These are phyloP conservation scores for Tolypocladium guangdongense DNA, from an alignment of 2,329 filamentous ascomycete genomes.

Conservation along the genomic window DNA sequence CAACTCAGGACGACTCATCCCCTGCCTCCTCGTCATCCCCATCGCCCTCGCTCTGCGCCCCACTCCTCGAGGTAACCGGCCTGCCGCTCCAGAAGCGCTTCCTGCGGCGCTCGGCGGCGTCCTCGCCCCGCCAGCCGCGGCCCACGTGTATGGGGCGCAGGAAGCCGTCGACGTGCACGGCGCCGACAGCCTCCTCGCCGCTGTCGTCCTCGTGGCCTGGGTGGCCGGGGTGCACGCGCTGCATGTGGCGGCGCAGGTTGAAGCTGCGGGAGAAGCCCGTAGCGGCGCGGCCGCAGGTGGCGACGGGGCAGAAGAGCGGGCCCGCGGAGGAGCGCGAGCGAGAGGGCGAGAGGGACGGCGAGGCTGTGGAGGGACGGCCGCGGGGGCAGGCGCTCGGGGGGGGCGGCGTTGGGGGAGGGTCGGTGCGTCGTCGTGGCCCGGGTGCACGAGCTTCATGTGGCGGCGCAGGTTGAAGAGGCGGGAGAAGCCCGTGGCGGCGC, in stretches of 20 bases:
- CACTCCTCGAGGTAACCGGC: neutral
- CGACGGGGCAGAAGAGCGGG: constrained; percentile 25
- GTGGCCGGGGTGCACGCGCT: constrained; percentile 26
- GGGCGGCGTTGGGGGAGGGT: constrained; percentile 14
- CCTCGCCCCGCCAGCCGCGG: constrained; percentile 35
- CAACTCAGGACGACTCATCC: constrained; percentile 2
- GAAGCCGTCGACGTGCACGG: constrained; percentile 59
- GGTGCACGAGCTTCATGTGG: constrained; percentile 28
- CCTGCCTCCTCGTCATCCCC: neutral
- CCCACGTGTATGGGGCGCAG: constrained; percentile 41
- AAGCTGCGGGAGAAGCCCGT: constrained; percentile 23
- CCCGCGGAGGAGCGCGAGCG: constrained; percentile 19
- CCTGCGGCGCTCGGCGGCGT: constrained; percentile 16
- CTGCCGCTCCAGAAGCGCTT: constrained; percentile 13
- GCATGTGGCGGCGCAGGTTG: constrained; percentile 28
- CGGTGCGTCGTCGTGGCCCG: too few relatives aligned
- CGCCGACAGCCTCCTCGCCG: constrained; percentile 47
- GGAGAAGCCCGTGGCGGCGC: constrained; percentile 24
- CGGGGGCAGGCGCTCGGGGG: constrained; percentile 2
- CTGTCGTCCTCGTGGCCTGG: constrained; percentile 25
- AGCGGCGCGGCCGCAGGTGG: constrained; percentile 23
- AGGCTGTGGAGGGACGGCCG: constrained; percentile 2
- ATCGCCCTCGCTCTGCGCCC: constrained; percentile 5
- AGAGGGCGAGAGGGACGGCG: constrained; percentile 18
- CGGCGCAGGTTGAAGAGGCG: constrained; percentile 24